Evolutionary conservation across 2,329 filamentous ascomycete species (phyloP), one percentile per base, ranked within the genome.

Genomic region (Penicillium sp.): DNA sequence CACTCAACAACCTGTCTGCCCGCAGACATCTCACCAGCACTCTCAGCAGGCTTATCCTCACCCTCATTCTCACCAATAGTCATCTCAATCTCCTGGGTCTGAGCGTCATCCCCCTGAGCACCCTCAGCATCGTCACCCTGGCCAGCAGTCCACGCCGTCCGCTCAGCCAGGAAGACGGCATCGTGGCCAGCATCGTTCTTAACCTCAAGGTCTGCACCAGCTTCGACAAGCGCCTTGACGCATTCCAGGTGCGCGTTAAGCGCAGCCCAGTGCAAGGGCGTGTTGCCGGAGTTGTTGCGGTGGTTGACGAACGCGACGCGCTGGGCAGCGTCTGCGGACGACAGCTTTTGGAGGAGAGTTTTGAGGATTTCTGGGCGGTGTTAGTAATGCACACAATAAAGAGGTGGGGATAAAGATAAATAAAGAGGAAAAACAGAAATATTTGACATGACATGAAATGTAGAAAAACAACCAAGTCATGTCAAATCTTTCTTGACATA

Each of bases 251-350:
- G 92, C 1, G 92, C 92, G 52, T 95, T 94, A 52, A 97, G 78
- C 0, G 91, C 89, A 0, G 93, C 93, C 92, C 92, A 97, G 76
- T 99, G 94, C 55, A 99, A 79, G 0, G 91, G 84, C 1, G 93
- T 97, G 77, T 97, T 97, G 42, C 91, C 92, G 44, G 89, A 87
- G 58, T 85, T 79, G 68, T 99, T 99, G 58, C 83, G 80, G 71
- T 77, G 72, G 69, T 79, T 75, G 47, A 79, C 51, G 4, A 77
- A 64, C 5, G 66, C 58, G 31, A 52, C 63, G 50, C 57, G 62
- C 55, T 66, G 61, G 37, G 60, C 41, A 21, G 45, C 47, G 35
- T 62, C 58, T 41, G 55, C 46, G 45, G 59, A 46, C 45, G 61
- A 59, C 50, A 81, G 70, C 27, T 70, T 66, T 58, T 73, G 73